Base-by-base conservation (phyloP, 768 basidiomycete species). In the Holtermannia corniformis region DNA sequence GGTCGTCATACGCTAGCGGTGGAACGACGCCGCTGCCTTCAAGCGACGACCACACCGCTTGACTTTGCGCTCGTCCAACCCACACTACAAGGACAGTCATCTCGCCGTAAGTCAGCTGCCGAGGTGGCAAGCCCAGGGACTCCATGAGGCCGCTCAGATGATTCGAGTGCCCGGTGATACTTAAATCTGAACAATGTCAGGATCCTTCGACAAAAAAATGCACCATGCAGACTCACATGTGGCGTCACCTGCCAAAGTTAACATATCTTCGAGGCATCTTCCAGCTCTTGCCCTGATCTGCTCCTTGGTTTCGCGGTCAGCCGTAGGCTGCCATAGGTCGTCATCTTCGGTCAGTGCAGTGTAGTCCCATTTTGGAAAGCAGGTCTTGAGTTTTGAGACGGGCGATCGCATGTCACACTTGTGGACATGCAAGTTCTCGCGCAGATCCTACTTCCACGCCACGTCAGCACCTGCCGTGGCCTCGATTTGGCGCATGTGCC, bases 41-140 rank as follows among this genome's bases (percentile, higher is more conserved):
- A n/a, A n/a, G n/a, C n/a, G n/a, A n/a, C n/a, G n/a, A n/a, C n/a
- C n/a, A n/a, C n/a, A n/a, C n/a, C n/a, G n/a, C n/a, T n/a, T n/a
- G n/a, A n/a, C n/a, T n/a, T n/a, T n/a, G n/a, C n/a, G n/a, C n/a
- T n/a, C n/a, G n/a, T n/a, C n/a, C n/a, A n/a, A n/a, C n/a, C n/a
- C n/a, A 37, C 23, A 63, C 28, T 14, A 63, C 61, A 4, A 63
- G 44, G 10, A 63, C 56, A 48, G 60, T 63, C 61, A 63, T 63
- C 51, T 63, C 58, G 3, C 61, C 56, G 3, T 57, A 52, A 28
- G 24, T 41, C 7, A 63, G n/a, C 5, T 37, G 32, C 20, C 53
- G 41, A 1, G 44, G 20, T 4, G 50, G 27, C 3, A 63, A 52
- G 20, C 60, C 60, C n/a, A 63, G 50, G 12, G 47, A 49, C 37